Evolutionary conservation across 225 moss, liverwort and hornwort species (phyloP).

Genomic region (Neckera pumila): DNA sequence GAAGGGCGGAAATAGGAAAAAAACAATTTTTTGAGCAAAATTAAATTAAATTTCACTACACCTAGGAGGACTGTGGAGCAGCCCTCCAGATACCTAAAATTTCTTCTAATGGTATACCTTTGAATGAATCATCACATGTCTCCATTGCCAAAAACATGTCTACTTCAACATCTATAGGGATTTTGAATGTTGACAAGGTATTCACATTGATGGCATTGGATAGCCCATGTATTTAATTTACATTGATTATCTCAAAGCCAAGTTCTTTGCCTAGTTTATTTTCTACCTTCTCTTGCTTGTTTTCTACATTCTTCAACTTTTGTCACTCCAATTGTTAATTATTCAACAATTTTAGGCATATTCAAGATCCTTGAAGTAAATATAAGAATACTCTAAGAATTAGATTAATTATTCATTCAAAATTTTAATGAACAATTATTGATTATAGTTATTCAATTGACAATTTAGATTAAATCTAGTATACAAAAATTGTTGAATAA

Average conservation of each 20-base stretch:
- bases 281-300: neutral
- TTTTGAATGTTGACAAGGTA: neutral
- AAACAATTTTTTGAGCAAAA: no score
- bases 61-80: no score
- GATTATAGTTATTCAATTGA: neutral
- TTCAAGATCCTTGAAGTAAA: neutral
- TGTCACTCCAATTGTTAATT: neutral
- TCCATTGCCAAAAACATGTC: neutral
- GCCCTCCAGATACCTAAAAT: no score
- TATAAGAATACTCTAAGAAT: neutral
- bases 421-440: neutral
- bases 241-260: neutral
- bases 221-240: neutral
- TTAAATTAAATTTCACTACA: no score
- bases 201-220: neutral
- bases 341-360: rapidly evolving
- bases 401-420: neutral
- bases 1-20: no score
- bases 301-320: neutral
- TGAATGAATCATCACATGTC: neutral
- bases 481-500: neutral
- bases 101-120: neutral
- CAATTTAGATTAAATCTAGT: neutral
- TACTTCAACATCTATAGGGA: neutral
- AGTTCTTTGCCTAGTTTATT: neutral